These are phyloP conservation scores for Thraustochytrium sp. DNA, from an alignment of 352 stramenopile genomes.

Conservation along the genomic window DNA sequence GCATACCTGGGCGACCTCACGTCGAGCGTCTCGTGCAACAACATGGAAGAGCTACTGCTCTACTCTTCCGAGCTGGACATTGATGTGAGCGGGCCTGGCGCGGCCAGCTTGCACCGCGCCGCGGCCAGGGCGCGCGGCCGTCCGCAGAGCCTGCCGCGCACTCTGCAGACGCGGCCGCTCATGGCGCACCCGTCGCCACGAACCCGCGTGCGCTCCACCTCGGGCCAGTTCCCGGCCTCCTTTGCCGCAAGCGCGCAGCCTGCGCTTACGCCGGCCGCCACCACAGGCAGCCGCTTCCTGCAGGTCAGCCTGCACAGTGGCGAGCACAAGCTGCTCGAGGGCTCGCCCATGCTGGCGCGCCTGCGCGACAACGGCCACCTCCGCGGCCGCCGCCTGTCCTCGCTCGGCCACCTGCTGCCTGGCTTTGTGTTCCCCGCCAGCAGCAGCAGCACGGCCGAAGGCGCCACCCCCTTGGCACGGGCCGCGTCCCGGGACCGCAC, in stretches of 20 bases:
- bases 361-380: background rate
- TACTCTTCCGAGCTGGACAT: background rate
- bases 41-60: background rate
- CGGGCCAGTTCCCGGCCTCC: background rate
- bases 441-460: too few relatives aligned
- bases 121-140: background rate
- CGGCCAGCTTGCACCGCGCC: background rate
- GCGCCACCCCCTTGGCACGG: too few relatives aligned
- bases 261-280: background rate
- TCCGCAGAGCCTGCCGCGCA: too few relatives aligned
- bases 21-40: background rate
- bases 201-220: background rate
- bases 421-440: constrained; percentile 6
- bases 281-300: background rate
- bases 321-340: constrained; percentile 10
- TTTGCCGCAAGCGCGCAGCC: too few relatives aligned
- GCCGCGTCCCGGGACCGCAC: too few relatives aligned
- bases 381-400: background rate
- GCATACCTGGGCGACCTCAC: background rate
- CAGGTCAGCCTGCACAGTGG: background rate
- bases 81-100: background rate
- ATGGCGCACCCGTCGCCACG: background rate
- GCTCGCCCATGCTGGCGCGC: background rate
- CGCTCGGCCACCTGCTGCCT: constrained; percentile 1
- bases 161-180: too few relatives aligned